A percentile compares a stretch with the other conserved stretches of the same genome.
Conservation (phyloP, 352 stramenopile genomes). For the Phytophthora syringae region DNA sequence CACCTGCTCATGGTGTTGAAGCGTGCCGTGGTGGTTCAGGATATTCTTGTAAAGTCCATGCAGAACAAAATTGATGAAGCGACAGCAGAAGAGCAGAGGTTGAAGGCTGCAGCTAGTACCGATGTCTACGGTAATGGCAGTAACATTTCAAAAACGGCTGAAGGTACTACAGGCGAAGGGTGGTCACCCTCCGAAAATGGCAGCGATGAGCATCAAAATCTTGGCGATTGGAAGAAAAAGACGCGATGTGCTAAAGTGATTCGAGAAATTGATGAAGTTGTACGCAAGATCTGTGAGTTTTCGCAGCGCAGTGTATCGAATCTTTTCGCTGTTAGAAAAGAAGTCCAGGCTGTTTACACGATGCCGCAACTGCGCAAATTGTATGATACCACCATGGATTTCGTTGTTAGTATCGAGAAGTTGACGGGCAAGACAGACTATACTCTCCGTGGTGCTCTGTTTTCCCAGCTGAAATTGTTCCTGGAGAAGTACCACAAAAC, state of each 20-base stretch:
- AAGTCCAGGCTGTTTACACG: constrained; percentile 86
- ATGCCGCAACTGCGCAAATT: constrained; percentile 94
- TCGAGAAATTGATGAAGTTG: constrained; percentile 84
- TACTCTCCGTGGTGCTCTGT: constrained; percentile 91
- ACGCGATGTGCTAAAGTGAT: constrained; percentile 76
- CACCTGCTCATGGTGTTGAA: constrained; percentile 85
- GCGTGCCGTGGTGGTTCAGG: constrained; percentile 79
- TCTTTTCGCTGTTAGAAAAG: constrained; percentile 87
- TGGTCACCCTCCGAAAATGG: constrained; percentile 56
- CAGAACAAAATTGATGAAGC: constrained; percentile 70
- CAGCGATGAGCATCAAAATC: constrained; percentile 53
- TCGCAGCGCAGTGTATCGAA: constrained; percentile 88
- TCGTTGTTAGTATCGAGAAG: constrained; percentile 93
- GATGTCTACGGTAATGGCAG: constrained; percentile 18
- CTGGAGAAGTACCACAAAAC: constrained; percentile 94
- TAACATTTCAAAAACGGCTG: constrained; percentile 13
- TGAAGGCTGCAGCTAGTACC: constrained; percentile 16
- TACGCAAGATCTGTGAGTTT: constrained; percentile 88
- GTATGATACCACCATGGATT: constrained; percentile 95
- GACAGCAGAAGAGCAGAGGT: constrained; percentile 43
- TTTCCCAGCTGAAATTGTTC: constrained; percentile 95
- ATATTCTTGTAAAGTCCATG: constrained; percentile 74
- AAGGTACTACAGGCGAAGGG: constrained; percentile 11
- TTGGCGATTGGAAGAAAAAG: constrained; percentile 83
- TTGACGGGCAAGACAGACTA: constrained; percentile 92